phyloP scores from a whole-genome alignment of 352 stramenopile species.

The Phytophthora colocasiae region DNA sequence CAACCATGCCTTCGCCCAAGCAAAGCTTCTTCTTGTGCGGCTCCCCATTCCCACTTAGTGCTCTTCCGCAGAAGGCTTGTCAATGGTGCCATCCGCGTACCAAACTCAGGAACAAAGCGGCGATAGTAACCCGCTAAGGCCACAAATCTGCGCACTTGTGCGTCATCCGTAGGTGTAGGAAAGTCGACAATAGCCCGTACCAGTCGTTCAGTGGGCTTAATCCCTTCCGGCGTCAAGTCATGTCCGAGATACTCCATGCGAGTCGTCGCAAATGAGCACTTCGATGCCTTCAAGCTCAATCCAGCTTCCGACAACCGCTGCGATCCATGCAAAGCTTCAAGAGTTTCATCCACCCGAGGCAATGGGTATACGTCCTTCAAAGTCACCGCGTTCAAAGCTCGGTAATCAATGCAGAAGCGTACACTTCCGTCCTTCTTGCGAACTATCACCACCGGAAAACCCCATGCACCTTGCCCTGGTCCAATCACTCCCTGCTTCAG shows the following conservation, averaged over 20 bases:
- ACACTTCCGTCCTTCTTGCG: slow-evolving; percentile 9
- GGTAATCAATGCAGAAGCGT: slow-evolving; percentile 36
- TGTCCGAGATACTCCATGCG: slow-evolving; percentile 37
- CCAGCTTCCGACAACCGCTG: neutral
- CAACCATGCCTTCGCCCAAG: slow-evolving; percentile 21
- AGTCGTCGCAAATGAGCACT: slow-evolving; percentile 26
- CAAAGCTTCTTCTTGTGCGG: slow-evolving; percentile 19
- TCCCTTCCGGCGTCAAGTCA: slow-evolving; percentile 15
- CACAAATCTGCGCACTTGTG: slow-evolving; percentile 24
- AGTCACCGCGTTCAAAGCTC: slow-evolving; percentile 18
- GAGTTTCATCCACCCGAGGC: no score
- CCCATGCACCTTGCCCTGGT: slow-evolving; percentile 21
- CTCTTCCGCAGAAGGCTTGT: slow-evolving; percentile 30
- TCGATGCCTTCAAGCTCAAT: slow-evolving; percentile 23
- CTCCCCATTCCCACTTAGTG: slow-evolving; percentile 23
- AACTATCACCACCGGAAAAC: slow-evolving; percentile 30
- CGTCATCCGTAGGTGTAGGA: slow-evolving; percentile 14
- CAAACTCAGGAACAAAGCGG: slow-evolving; percentile 28
- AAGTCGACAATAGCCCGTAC: slow-evolving; percentile 10
- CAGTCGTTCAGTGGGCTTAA: slow-evolving; percentile 1
- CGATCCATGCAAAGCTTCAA: no score
- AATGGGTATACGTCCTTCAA: slow-evolving; percentile 16
- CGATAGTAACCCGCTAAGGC: slow-evolving; percentile 38
- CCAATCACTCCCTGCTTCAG: slow-evolving; percentile 21
- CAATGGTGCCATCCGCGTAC: slow-evolving; percentile 16